phyloP scores from a whole-genome alignment of 306 rosid genomes.

The Quercus berberidifolia region DNA sequence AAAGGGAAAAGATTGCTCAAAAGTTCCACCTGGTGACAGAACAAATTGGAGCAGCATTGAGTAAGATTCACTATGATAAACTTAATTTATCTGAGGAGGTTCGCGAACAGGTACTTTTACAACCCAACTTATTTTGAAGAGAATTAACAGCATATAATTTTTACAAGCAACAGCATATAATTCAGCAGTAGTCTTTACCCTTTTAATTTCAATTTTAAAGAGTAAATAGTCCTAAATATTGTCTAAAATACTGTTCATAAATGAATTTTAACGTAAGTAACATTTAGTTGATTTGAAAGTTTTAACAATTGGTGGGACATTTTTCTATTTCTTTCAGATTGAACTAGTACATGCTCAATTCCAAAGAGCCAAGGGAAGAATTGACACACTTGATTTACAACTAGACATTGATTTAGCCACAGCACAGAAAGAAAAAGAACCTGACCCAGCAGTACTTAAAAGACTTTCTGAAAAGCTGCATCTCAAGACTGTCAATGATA shows the following conservation, averaged over 20 bases:
- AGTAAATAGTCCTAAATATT: background rate
- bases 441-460: slow-evolving; percentile 57
- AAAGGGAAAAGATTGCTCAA: slow-evolving; percentile 40
- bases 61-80: slow-evolving; percentile 54
- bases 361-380: slow-evolving; percentile 71
- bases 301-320: background rate
- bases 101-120: slow-evolving; percentile 78
- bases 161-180: background rate
- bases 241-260: background rate
- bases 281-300: background rate
- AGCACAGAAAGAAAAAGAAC: slow-evolving; percentile 63
- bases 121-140: slow-evolving; percentile 5
- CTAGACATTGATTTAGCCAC: slow-evolving; percentile 59
- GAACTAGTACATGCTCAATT: slow-evolving; percentile 93
- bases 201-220: background rate
- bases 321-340: slow-evolving; percentile 48
- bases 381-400: slow-evolving; percentile 58
- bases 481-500: slow-evolving; percentile 62
- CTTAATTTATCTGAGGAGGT: slow-evolving; percentile 82
- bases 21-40: slow-evolving; percentile 57
- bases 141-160: background rate
- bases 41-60: slow-evolving; percentile 67
- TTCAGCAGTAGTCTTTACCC: slow-evolving; percentile 7
- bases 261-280: background rate
- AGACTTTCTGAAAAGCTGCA: slow-evolving; percentile 84